Base-by-base conservation (phyloP, 768 basidiomycete species). In the Boletus pseudo-olivaceus region DNA sequence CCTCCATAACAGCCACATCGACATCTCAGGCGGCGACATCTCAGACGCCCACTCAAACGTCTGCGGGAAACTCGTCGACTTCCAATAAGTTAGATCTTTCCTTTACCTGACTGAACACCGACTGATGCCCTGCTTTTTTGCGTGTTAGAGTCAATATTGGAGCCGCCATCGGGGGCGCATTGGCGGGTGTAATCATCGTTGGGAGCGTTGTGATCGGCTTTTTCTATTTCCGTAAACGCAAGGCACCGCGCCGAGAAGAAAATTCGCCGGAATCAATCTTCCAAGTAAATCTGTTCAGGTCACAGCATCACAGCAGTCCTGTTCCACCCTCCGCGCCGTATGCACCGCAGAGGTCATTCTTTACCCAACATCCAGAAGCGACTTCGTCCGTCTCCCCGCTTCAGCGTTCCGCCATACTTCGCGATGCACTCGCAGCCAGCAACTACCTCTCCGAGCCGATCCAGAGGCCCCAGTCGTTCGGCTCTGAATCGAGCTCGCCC, bases 371-470 rank as follows among this genome's bases (percentile, higher is more conserved):
- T 2, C 17, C 8, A 1, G 47, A 53, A 17, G 14, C 20, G 20
- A 40, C 20, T 10, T 5, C 29, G 3, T 3, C 47, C 29, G 20
- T 66, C 10, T 27, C 51, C 10, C 54, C 55, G 1, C 19, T 38
- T 43, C 15, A 10, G 19, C 60, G 62, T 20, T 47, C 60, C 9
- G 47, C 58, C 3, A 55, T 65, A 27, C 60, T 60, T 17, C 54
- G 52, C 1, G 51, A 58, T 12, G 66, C 56, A 7, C 54, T 47
- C 20, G 53, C 51, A 11, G n/a, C 7, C 1, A 34, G 32, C 23
- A 41, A n/a, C 38, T 33, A 41, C 2, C 0, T 45, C 15, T 27
- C 41, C 14, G 34, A 19, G 34, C n/a, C 34, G 11, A 14, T 15
- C 48, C 17, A 29, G 42, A 47, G 54, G 11, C 5, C 41, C 2